These are phyloP conservation scores for Apiotrichum montevideense DNA, from an alignment of 1,284 basidiomycete genomes.

Conservation along the genomic window DNA sequence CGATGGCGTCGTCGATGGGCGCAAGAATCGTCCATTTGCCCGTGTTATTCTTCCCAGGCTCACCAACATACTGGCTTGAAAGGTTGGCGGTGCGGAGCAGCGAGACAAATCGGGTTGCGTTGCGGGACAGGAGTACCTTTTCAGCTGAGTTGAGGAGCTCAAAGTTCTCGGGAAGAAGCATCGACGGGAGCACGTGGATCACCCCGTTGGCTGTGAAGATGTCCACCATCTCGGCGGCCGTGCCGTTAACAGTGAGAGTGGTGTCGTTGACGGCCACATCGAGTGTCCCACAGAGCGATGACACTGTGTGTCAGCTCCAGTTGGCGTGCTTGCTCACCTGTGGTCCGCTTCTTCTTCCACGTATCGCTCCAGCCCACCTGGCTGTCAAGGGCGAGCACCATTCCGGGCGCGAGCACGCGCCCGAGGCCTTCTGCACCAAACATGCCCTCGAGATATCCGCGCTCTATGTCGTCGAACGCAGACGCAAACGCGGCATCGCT, in stretches of 20 bases:
- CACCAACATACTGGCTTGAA: slow-evolving; percentile 62
- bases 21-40: slow-evolving; percentile 72
- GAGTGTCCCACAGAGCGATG: slow-evolving; percentile 58
- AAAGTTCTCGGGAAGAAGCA: slow-evolving; percentile 73
- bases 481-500: slow-evolving; percentile 70
- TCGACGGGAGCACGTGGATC: slow-evolving; percentile 75
- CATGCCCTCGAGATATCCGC: slow-evolving; percentile 75
- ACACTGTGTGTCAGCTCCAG: slow-evolving; percentile 4
- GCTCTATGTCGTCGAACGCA: slow-evolving; percentile 60
- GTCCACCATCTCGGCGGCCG: slow-evolving; percentile 61
- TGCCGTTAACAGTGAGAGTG: slow-evolving; percentile 59
- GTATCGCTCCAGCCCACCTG: slow-evolving; percentile 37
- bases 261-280: slow-evolving; percentile 54
- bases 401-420: slow-evolving; percentile 70
- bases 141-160: slow-evolving; percentile 70
- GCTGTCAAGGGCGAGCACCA: slow-evolving; percentile 50
- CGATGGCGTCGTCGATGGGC: slow-evolving; percentile 77
- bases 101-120: slow-evolving; percentile 85
- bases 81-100: slow-evolving; percentile 77
- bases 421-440: slow-evolving; percentile 72
- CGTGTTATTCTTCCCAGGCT: slow-evolving; percentile 39
- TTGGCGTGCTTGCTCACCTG: slow-evolving; percentile 14
- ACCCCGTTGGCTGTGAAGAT: slow-evolving; percentile 94
- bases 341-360: slow-evolving; percentile 23
- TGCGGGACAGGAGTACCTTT: slow-evolving; percentile 66